phyloP scores from a whole-genome alignment of 495 filamentous ascomycete species.

The Lasiosphaeria miniovina region DNA sequence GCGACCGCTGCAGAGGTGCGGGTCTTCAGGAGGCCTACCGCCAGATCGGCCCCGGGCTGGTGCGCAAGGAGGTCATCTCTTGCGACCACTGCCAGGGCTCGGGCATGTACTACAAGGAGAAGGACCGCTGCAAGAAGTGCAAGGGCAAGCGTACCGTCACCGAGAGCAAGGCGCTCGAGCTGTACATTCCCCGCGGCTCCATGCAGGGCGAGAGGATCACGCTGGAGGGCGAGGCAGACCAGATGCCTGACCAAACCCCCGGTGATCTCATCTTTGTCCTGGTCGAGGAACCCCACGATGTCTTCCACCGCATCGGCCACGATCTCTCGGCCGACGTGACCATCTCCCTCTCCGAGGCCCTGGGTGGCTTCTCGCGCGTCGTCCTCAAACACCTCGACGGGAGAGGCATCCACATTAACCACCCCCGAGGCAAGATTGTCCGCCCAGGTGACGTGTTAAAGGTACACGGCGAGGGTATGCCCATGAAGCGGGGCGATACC shows the following conservation, averaged over 20 bases:
- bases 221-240: constrained; percentile 91
- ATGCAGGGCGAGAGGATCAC: constrained; percentile 86
- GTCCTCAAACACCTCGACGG: constrained; percentile 93
- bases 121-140: constrained; percentile 98
- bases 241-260: constrained; percentile 83
- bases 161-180: constrained; percentile 88
- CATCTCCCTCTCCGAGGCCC: constrained; percentile 76
- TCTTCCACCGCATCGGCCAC: constrained; percentile 75
- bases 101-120: constrained; percentile 82
- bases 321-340: constrained; percentile 78
- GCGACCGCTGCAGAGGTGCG: constrained; percentile 74
- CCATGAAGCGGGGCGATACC: constrained; percentile 74
- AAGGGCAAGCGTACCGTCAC: constrained; percentile 80
- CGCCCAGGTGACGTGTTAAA: constrained; percentile 80
- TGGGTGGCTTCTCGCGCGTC: constrained; percentile 86
- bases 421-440: constrained; percentile 71
- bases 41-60: constrained; percentile 74
- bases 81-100: constrained; percentile 80
- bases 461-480: constrained; percentile 89
- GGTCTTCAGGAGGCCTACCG: constrained; percentile 71
- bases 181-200: constrained; percentile 91
- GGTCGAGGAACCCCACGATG: constrained; percentile 73
- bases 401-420: constrained; percentile 76
- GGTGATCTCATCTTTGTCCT: constrained; percentile 90
- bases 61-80: constrained; percentile 67